phyloP scores from a whole-genome alignment of 2,329 filamentous ascomycete species.

The Truncatella angustata region DNA sequence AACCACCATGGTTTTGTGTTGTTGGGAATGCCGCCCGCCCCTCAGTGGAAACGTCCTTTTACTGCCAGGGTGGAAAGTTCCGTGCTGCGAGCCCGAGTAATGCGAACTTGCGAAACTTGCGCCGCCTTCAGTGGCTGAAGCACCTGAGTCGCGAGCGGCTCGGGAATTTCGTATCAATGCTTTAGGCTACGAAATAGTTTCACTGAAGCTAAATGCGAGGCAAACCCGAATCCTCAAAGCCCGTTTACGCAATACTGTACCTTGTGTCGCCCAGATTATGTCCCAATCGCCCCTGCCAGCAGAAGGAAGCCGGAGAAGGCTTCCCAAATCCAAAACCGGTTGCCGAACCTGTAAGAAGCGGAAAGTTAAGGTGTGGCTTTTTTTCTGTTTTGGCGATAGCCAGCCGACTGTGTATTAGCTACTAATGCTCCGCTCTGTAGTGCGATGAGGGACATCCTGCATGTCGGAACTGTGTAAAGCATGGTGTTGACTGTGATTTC shows the following conservation, averaged over 20 bases:
- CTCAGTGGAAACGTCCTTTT: not conserved
- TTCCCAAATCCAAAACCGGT: conserved; percentile 5
- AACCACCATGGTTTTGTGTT: too few species aligned
- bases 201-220: not conserved
- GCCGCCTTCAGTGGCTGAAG: not conserved
- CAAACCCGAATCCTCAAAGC: not conserved
- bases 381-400: not conserved
- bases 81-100: not conserved
- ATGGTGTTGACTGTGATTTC: conserved; percentile 5
- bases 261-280: not conserved
- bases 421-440: not conserved
- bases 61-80: not conserved
- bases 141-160: not conserved
- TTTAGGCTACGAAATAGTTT: conserved; percentile 1
- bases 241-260: too few species aligned
- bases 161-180: not conserved
- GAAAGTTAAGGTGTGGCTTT: not conserved
- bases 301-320: not conserved
- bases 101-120: not conserved
- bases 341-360: conserved; percentile 4
- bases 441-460: not conserved
- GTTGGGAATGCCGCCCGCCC: not conserved
- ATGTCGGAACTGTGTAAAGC: conserved; percentile 2
- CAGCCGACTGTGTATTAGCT: not conserved
- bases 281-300: not conserved